Conservation (phyloP, 2,329 filamentous ascomycete species). For the Hypoxylon sp. region DNA sequence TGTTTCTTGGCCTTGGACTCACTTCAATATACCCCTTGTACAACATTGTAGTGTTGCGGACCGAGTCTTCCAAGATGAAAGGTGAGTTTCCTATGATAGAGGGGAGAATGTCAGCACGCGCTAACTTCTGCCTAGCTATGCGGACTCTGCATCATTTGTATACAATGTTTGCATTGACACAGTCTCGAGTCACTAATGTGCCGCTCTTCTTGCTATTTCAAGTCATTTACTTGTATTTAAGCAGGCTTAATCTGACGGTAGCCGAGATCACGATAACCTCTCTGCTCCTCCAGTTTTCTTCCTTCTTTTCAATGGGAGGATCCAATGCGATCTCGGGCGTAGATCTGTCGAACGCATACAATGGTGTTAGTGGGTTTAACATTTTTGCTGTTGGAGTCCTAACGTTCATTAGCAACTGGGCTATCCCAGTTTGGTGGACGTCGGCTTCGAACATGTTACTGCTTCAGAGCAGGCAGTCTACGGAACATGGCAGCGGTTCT, state of each 20-base stretch:
- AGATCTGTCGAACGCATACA: slow-evolving; percentile 94
- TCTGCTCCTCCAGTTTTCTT: slow-evolving; percentile 82
- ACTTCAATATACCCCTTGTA: slow-evolving; percentile 59
- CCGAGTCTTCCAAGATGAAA: slow-evolving; percentile 47
- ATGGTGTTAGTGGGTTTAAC: slow-evolving; percentile 87
- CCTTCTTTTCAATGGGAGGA: slow-evolving; percentile 92
- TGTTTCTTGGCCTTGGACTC: slow-evolving; percentile 64
- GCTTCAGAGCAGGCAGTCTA: slow-evolving; percentile 56
- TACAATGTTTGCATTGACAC: slow-evolving; percentile 85
- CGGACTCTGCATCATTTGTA: slow-evolving; percentile 77
- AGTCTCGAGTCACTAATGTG: slow-evolving; percentile 87
- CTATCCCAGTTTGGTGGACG: slow-evolving; percentile 89
- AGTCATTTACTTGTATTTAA: slow-evolving; percentile 67
- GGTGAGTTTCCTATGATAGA: slow-evolving; percentile 44
- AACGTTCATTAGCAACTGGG: slow-evolving; percentile 92
- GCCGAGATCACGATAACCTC: slow-evolving; percentile 77
- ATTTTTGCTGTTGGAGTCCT: slow-evolving; percentile 84
- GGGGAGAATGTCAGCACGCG: not conserved
- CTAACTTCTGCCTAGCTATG: slow-evolving; percentile 52
- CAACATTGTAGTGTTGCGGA: slow-evolving; percentile 53
- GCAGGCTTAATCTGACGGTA: slow-evolving; percentile 63
- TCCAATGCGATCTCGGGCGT: slow-evolving; percentile 97
- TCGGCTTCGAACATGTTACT: slow-evolving; percentile 75
- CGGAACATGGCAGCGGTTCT: slow-evolving; percentile 35
- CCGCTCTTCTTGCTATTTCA: slow-evolving; percentile 86